phyloP scores from a whole-genome alignment of 352 stramenopile genomes.

The Phytophthora macrochlamydospora region DNA sequence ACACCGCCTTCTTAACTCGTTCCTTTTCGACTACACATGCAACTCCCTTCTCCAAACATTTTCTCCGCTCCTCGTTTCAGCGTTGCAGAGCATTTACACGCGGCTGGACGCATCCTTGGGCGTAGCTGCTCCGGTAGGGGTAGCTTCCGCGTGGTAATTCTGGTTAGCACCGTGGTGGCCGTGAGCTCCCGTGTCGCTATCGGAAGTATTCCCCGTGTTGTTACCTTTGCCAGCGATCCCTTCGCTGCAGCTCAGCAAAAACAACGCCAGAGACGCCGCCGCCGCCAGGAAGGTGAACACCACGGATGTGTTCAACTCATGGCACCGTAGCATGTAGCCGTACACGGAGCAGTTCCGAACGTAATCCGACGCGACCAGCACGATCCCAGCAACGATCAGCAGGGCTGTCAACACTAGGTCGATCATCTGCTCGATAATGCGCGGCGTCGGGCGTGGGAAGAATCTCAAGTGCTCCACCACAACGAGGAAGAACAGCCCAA shows the following conservation, averaged over 20 bases:
- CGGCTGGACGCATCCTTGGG: slow-evolving; percentile 34
- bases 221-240: slow-evolving; percentile 6
- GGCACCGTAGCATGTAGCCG: slow-evolving; percentile 73
- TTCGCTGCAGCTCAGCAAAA: slow-evolving; percentile 63
- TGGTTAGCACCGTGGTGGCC: slow-evolving; percentile 6
- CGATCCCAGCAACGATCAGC: slow-evolving; percentile 67
- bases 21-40: too few relatives aligned
- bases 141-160: slow-evolving; percentile 32
- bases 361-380: slow-evolving; percentile 73
- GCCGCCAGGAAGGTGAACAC: slow-evolving; percentile 76
- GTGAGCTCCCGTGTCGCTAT: slow-evolving; percentile 11
- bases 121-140: slow-evolving; percentile 22
- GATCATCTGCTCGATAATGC: slow-evolving; percentile 52
- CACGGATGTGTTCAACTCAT: slow-evolving; percentile 49
- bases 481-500: slow-evolving; percentile 60
- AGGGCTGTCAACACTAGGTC: slow-evolving; percentile 61
- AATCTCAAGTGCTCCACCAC: slow-evolving; percentile 46
- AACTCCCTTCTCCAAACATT: too few relatives aligned
- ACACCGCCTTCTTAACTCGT: too few relatives aligned
- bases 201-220: slow-evolving; percentile 13
- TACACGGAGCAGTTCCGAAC: slow-evolving; percentile 67
- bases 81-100: slow-evolving; percentile 25
- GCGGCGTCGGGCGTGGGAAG: slow-evolving; percentile 43
- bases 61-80: neutral
- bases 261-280: slow-evolving; percentile 48